Evolutionary conservation across 352 stramenopile species (phyloP), one percentile per base, ranked within the genome.

Genomic region (Stramenopiles sp.): DNA sequence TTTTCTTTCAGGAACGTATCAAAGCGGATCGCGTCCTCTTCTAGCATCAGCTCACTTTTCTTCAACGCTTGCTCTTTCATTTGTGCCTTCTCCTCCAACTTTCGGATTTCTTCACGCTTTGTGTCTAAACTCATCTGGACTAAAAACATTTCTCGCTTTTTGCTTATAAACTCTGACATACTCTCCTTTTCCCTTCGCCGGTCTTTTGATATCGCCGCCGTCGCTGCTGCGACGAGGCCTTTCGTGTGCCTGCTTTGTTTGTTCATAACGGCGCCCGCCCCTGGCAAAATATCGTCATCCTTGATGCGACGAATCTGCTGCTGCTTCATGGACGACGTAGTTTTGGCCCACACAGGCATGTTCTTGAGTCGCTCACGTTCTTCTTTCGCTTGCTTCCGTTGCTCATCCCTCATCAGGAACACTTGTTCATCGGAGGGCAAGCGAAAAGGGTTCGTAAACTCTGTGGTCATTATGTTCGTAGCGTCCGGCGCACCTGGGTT

Each of bases 1-100:
- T 97, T 97, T 76, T 97, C 92, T 76, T 97, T 97, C n/a, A 97
- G 77, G 37, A 96, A 97, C 18, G 90, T 94, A 77, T 97, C 92
- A 74, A 97, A 97, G 18, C 89, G 85, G 53, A 97, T 89, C 1
- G 91, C 89, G 74, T 97, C 92, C 79, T 97, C 89, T 81, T 97
- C 92, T 0, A 97, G 83, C 90, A 96, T 97, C 33, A 94, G 78
- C 78, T 97, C 91, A 69, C 86, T 94, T 79, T 96, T 96, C 77
- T 93, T 92, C 18, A 97, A 82, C 1, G 89, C 92, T 76, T 97
- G 89, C 74, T 97, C 91, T 69, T 97, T 97, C 18, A 94, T 81
- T 78, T 93, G 86, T 18, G 91, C 91, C 79, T 96, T 97, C 78
- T 96, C 90, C 79, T 97, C 89, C 1, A 97, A 87, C 80, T 96